A percentile compares a stretch with the other conserved stretches of the same genome.
These are phyloP conservation scores for Grosmannia serpens DNA, from an alignment of 2,329 filamentous ascomycete genomes.

Conservation along the genomic window DNA sequence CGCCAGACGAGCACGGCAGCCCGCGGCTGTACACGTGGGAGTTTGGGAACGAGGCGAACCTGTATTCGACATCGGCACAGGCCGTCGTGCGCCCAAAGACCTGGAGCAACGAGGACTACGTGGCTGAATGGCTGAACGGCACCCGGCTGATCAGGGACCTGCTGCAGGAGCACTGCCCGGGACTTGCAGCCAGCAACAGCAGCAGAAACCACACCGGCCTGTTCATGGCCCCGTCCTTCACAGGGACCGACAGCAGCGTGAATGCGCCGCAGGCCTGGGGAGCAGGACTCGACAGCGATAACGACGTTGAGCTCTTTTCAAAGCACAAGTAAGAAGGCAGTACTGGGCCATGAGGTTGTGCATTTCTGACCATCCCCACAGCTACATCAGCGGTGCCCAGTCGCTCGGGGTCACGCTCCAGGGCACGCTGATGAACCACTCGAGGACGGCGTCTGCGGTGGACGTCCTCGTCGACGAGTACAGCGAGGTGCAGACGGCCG, in stretches of 20 bases:
- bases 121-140: conserved; percentile 45
- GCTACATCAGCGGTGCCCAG: conserved; percentile 50
- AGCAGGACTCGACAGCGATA: conserved; percentile 38
- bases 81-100: conserved; percentile 35
- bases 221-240: conserved; percentile 49
- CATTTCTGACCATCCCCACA: too few relatives aligned
- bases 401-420: conserved; percentile 51
- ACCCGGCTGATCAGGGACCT: conserved; percentile 35
- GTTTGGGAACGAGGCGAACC: conserved; percentile 54
- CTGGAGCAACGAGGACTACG: conserved; percentile 45
- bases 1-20: conserved; percentile 15
- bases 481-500: conserved; percentile 29
- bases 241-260: conserved; percentile 37
- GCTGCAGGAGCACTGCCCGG: conserved; percentile 37
- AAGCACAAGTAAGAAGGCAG: conserved; percentile 53
- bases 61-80: conserved; percentile 41
- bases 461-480: conserved; percentile 36
- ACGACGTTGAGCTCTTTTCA: conserved; percentile 40
- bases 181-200: conserved; percentile 20
- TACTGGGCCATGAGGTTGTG: too few relatives aligned
- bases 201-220: too few relatives aligned
- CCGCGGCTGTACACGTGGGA: conserved; percentile 40
- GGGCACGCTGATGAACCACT: conserved; percentile 53
- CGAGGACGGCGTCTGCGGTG: conserved; percentile 36
- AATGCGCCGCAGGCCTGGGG: conserved; percentile 38